These are phyloP conservation scores for Aquilaria malaccensis DNA, from an alignment of 345 rosid genomes.

Conservation along the genomic window DNA sequence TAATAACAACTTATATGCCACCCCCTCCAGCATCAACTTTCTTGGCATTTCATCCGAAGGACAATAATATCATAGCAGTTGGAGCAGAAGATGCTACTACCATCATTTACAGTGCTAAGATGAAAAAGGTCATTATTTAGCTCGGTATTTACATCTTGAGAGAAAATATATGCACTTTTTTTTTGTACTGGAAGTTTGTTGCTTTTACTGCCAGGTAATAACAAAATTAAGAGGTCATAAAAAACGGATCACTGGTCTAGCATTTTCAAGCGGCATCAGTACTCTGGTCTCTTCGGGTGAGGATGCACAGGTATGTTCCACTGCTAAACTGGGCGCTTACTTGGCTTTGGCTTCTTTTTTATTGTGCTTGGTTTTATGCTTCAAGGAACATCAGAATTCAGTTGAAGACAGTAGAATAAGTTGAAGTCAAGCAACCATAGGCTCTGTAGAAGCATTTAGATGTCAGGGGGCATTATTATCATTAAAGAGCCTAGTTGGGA, in stretches of 20 bases:
- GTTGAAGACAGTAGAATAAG: too few relatives aligned
- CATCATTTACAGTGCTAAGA: slow-evolving; percentile 48
- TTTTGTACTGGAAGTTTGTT: slow-evolving; percentile 2
- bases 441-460: too few relatives aligned
- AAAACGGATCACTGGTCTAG: slow-evolving; percentile 68
- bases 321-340: background rate
- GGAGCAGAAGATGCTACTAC: slow-evolving; percentile 54
- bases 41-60: slow-evolving; percentile 51
- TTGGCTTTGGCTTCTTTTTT: too few relatives aligned
- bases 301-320: slow-evolving; percentile 67
- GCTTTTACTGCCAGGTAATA: slow-evolving; percentile 41
- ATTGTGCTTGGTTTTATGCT: too few relatives aligned
- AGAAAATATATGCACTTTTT: background rate
- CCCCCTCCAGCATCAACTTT: slow-evolving; percentile 55
- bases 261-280: slow-evolving; percentile 56
- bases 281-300: slow-evolving; percentile 77
- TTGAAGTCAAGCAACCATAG: too few relatives aligned
- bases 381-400: too few relatives aligned
- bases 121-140: slow-evolving; percentile 40
- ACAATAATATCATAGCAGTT: slow-evolving; percentile 49
- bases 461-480: too few relatives aligned
- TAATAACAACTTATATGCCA: slow-evolving; percentile 53
- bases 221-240: slow-evolving; percentile 71
- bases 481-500: too few relatives aligned
- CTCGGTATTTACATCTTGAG: background rate